Base-by-base conservation (phyloP, 2,329 filamentous ascomycete genomes). In the Atkinsonella texensis region DNA sequence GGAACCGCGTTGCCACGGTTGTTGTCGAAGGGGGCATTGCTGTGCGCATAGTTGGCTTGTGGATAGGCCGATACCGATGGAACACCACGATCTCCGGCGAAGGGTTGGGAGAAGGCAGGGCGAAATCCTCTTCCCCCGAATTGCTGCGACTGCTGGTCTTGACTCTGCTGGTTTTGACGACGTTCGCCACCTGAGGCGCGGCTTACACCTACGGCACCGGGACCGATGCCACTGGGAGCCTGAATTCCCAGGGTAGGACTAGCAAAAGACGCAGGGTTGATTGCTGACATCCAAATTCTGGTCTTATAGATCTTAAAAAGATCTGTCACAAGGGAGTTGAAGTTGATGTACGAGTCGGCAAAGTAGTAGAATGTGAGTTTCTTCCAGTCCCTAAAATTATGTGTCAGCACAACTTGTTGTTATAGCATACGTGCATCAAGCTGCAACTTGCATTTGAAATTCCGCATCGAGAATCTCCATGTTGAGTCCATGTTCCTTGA, bases 231-330 rank as follows among this genome's bases (percentile, higher is more conserved):
- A 55, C 81, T 83, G 1, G 84, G 81, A 2, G 83, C 81, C 63
- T 84, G 83, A 20, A 89, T 72, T 28, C 85, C 85, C 47, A 87
- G 74, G 3, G 81, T 82, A 17, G 87, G 85, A 56, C 83, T 90
- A 23, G 87, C 87, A 67, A 97, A 96, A 0, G 91, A 96, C 5
- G 91, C 93, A 8, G 93, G 93, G 65, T 98, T 98, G 68, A 98
- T 95, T 4, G 93, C 93, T 4, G 91, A 97, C 88, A 98, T 95
- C 93, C 93, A 98, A 62, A 98, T 98, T 60, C 94, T 83, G 20
- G 91, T 95, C 74, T 98, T 98, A 77, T 97, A 98, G 56, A 97
- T 91, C 70, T 97, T 97, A 79, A 97, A 98, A 12, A 98, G 76
- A 65, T 98, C 93, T 0, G 90, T 95, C 50, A 98, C 93, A 15